Base-by-base conservation (phyloP, 306 rosid genomes). In the Herpetospermum pedunculosum region DNA sequence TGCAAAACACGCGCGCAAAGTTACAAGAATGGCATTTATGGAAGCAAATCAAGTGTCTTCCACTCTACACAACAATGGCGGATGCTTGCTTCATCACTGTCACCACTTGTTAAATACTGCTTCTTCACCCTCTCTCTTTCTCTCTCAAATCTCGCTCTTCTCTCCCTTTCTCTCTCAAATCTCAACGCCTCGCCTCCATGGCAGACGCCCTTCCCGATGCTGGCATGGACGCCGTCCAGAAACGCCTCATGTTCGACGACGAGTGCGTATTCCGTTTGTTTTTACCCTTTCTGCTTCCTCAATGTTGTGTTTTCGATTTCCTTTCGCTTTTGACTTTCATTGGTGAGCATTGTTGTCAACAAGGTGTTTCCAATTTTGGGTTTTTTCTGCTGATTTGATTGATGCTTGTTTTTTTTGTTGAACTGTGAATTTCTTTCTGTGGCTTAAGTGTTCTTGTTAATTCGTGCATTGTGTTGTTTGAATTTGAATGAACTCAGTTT, bases 171-270 rank as follows among this genome's bases (percentile, higher is more conserved):
- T 80, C 91, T 6, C n/a, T 73, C 25, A 49, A 6, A 7, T 43
- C 15, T 14, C 52, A 75, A n/a, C 35, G 28, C 70, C 15, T 81
- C 79, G 73, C 92, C n/a, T n/a, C n/a, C 83, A 91, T 88, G 97
- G 91, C 80, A 53, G 89, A 81, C 73, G 76, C 81, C 7, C 69
- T 60, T 50, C 75, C 87, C 12, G 97, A 91, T 38, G 83, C 95
- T 14, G 92, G 83, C 78, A 94, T 94, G 99, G 97, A 94, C 85
- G 96, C 92, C 49, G 96, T 91, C 81, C 99, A 94, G 84, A 89
- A 93, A 74, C 99, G 99, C 81, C 96, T 94, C 73, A 94, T 94
- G 99, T 94, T 94, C 28, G 99, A 89, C 2, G 97, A 94, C 83
- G 97, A 94, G 99, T 94, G 37, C 3, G 96, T 85, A 11, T 44